These are phyloP conservation scores for Fusarium udum DNA, from an alignment of 2,329 filamentous ascomycete genomes.

Conservation along the genomic window DNA sequence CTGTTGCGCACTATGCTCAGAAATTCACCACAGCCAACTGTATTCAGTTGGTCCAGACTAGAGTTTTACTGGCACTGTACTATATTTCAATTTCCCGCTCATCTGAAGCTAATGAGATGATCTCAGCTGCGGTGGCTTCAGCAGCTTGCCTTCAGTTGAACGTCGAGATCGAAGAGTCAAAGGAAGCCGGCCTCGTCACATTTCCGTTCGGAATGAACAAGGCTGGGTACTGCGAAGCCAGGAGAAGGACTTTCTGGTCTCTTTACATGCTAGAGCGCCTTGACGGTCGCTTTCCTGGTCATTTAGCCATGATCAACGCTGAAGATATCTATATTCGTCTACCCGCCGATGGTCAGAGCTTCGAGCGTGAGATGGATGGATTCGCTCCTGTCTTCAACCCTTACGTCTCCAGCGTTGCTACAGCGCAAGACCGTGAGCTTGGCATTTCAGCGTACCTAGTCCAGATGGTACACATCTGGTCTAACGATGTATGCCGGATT, in stretches of 20 bases:
- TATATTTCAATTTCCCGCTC: conserved; percentile 69
- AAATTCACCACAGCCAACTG: conserved; percentile 43
- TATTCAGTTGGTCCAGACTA: conserved; percentile 73
- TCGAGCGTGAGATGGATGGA: conserved; percentile 67
- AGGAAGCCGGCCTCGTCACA: conserved; percentile 50
- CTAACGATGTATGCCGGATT: conserved; percentile 68
- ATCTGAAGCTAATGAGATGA: conserved; percentile 70
- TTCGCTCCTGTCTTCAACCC: conserved; percentile 70
- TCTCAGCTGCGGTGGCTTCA: conserved; percentile 68
- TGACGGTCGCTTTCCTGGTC: conserved; percentile 65
- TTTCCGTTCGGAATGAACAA: conserved; percentile 68
- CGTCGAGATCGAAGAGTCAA: conserved; percentile 63
- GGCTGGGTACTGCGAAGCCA: conserved; percentile 70
- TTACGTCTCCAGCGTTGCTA: conserved; percentile 43
- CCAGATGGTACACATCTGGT: conserved; percentile 72
- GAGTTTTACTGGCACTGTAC: conserved; percentile 73
- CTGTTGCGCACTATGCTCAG: conserved; percentile 67
- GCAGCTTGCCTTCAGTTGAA: conserved; percentile 70
- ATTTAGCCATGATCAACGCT: conserved; percentile 65
- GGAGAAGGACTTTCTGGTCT: conserved; percentile 77
- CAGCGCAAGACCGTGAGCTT: conserved; percentile 43
- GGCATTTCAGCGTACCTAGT: conserved; percentile 69
- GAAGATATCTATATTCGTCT: conserved; percentile 74
- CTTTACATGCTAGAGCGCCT: conserved; percentile 75
- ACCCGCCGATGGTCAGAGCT: conserved; percentile 68